Evolutionary conservation across 2,329 filamentous ascomycete species (phyloP).

Genomic region (Beauveria caledonica): DNA sequence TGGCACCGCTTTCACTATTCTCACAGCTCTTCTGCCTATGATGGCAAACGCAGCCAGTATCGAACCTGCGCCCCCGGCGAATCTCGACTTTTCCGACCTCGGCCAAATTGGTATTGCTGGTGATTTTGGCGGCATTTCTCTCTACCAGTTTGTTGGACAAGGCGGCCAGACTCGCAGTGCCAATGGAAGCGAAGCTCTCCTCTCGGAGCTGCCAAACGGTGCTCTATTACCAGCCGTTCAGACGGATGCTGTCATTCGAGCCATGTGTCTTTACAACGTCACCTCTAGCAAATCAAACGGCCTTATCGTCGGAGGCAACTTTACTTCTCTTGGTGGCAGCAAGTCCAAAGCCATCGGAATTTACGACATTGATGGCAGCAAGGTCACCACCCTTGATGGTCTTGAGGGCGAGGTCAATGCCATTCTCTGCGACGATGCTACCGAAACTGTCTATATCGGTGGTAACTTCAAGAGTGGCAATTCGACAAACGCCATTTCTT

Average conservation of each 20-base stretch:
- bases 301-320: slow-evolving; percentile 86
- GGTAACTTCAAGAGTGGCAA: slow-evolving; percentile 74
- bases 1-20: slow-evolving; percentile 26
- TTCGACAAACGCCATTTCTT: slow-evolving; percentile 84
- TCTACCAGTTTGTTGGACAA: slow-evolving; percentile 81
- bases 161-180: slow-evolving; percentile 56
- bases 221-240: slow-evolving; percentile 65
- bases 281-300: slow-evolving; percentile 60
- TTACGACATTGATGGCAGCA: slow-evolving; percentile 64
- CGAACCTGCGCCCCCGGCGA: slow-evolving; percentile 53
- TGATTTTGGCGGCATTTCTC: slow-evolving; percentile 83
- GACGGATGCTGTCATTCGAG: slow-evolving; percentile 75
- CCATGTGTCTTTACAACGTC: slow-evolving; percentile 74
- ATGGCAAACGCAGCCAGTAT: slow-evolving; percentile 48
- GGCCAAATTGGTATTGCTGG: slow-evolving; percentile 81
- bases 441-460: slow-evolving; percentile 80
- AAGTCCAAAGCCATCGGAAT: slow-evolving; percentile 72
- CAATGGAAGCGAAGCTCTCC: slow-evolving; percentile 74
- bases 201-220: slow-evolving; percentile 78
- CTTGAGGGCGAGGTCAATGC: slow-evolving; percentile 76
- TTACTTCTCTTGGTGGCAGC: slow-evolving; percentile 76
- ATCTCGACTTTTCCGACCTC: slow-evolving; percentile 70
- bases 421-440: slow-evolving; percentile 70
- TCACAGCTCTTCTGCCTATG: slow-evolving; percentile 31
- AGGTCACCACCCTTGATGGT: slow-evolving; percentile 68